Percentiles rank a stretch among this genome's conserved stretches.
Conservation (phyloP, 176 grass and related monocot genomes). For the Bolboschoenus planiculmis region DNA sequence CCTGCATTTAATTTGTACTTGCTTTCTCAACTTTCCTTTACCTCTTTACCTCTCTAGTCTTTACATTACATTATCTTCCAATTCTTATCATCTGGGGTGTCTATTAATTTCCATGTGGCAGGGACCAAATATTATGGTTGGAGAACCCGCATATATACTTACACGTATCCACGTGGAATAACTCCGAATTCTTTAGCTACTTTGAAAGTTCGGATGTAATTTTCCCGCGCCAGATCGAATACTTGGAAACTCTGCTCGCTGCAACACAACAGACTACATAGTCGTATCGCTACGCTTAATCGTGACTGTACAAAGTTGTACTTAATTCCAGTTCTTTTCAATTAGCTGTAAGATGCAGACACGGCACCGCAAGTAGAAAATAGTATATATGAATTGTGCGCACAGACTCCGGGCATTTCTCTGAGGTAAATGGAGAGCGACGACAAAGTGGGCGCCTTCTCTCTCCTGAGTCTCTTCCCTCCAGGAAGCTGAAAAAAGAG, state of each 20-base stretch:
- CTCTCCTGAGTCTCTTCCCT: not conserved
- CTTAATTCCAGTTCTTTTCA: not conserved
- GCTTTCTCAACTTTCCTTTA: not conserved
- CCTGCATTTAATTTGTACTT: slow-evolving; percentile 3
- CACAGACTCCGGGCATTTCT: not conserved
- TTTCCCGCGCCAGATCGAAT: not conserved
- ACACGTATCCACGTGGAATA: not conserved
- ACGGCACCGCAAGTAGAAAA: not conserved
- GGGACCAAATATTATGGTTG: not conserved
- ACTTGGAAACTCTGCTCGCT: not conserved
- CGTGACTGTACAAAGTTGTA: not conserved
- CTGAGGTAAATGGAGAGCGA: slow-evolving; percentile 13
- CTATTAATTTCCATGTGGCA: not conserved
- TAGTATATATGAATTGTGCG: not conserved
- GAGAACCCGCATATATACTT: not conserved
- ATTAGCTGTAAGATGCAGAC: not conserved
- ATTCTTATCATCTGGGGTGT: not conserved
- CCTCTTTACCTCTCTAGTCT: no score
- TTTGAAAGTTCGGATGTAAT: not conserved
- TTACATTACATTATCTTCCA: not conserved
- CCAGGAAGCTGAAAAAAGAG: not conserved
- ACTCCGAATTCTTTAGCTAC: not conserved
- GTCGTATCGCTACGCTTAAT: not conserved
- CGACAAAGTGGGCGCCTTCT: not conserved
- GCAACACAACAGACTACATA: not conserved